phyloP scores from a whole-genome alignment of 106 monocot genomes.

The Triglochin maritima region DNA sequence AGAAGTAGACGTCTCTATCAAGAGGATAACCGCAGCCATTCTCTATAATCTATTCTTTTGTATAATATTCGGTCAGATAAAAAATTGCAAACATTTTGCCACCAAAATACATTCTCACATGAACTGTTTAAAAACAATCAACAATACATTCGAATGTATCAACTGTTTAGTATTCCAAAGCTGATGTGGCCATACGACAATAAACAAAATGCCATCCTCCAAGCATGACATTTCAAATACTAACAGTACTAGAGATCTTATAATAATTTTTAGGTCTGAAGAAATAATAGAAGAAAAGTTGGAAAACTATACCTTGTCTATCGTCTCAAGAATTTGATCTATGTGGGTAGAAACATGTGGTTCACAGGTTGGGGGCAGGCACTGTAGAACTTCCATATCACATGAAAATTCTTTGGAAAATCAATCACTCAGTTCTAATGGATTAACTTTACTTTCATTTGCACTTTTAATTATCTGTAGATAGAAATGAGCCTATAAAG shows the following conservation, averaged over 20 bases:
- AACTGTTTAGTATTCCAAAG: too few species aligned
- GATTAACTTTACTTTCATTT: conserved; percentile 71
- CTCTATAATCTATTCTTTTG: conserved; percentile 50
- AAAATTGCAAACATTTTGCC: not conserved
- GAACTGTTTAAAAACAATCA: not conserved
- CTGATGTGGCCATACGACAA: too few species aligned
- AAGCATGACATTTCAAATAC: not conserved
- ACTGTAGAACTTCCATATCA: conserved; percentile 79
- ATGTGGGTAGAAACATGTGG: conserved; percentile 87
- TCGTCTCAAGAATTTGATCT: conserved; percentile 67
- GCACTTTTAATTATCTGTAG: conserved; percentile 90
- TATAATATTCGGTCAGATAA: conserved; percentile 22
- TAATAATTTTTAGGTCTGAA: too few species aligned
- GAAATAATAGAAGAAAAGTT: not conserved
- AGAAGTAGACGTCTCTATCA: conserved; percentile 96
- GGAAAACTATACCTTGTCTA: conserved; percentile 45
- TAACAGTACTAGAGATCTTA: not conserved
- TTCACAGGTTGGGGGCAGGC: conserved; percentile 71
- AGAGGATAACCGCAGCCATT: conserved; percentile 69
- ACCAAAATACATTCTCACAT: not conserved
- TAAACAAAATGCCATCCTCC: too few species aligned
- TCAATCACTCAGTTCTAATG: conserved; percentile 50
- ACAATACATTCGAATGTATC: too few species aligned
- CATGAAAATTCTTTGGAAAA: conserved; percentile 60
- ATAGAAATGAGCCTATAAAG: not conserved